Conservation (phyloP, 768 basidiomycete species). For the Tulasnella sp. region DNA sequence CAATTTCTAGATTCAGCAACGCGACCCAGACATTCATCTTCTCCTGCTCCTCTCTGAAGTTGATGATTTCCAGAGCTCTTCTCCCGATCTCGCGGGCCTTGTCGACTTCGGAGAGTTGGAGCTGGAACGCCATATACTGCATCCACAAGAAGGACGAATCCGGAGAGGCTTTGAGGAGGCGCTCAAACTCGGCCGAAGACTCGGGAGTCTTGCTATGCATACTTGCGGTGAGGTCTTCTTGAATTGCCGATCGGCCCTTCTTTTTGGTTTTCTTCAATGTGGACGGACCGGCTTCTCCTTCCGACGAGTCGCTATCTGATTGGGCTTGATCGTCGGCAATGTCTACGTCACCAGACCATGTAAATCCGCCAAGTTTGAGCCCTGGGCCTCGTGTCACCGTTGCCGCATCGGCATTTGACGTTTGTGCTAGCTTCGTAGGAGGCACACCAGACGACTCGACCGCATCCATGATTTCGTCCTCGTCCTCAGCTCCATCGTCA, state of each 20-base stretch:
- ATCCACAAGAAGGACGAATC: slow-evolving; percentile 98
- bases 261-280: slow-evolving; percentile 55
- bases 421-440: neutral
- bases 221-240: slow-evolving; percentile 79
- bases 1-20: slow-evolving; percentile 87
- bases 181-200: slow-evolving; percentile 92
- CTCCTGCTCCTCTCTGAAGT: slow-evolving; percentile 93
- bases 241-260: slow-evolving; percentile 54
- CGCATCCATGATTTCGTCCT: slow-evolving; percentile 14
- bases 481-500: slow-evolving; percentile 33
- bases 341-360: slow-evolving; percentile 53
- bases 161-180: slow-evolving; percentile 85
- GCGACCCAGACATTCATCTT: slow-evolving; percentile 98
- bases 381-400: slow-evolving; percentile 34
- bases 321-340: slow-evolving; percentile 39
- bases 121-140: slow-evolving; percentile 98
- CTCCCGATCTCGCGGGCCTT: slow-evolving; percentile 86
- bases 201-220: slow-evolving; percentile 82
- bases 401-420: neutral
- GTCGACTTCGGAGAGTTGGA: slow-evolving; percentile 93
- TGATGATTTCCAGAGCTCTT: slow-evolving; percentile 81
- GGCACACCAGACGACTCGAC: neutral
- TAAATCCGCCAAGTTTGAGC: slow-evolving; percentile 48
- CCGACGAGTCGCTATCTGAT: slow-evolving; percentile 45
- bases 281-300: slow-evolving; percentile 34